Base-by-base conservation (phyloP, 805 yeast species). In the Metschnikowia proteae region DNA sequence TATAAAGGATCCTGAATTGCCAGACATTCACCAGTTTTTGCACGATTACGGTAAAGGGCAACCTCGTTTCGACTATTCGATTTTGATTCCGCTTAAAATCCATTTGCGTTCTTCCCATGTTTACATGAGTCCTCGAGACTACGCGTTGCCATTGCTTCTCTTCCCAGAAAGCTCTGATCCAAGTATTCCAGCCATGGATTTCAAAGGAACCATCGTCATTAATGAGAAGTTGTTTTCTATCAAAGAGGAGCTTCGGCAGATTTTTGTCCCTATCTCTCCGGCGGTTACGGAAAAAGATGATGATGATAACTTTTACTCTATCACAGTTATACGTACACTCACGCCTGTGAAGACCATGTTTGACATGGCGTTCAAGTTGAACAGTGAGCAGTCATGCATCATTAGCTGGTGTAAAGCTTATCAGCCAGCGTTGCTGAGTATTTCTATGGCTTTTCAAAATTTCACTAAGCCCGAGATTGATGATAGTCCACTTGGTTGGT, bases 391-490 rank as follows among this genome's bases (percentile, higher is more conserved):
- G 17, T 75, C 84, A 3, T 76, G 84, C 13, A 66, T 74, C 39
- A 66, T 84, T 3, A 75, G 83, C 11, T 84, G 88, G 88, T 79
- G 86, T 43, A 79, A 82, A 49, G 73, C 87, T 0, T 68, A 81
- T 40, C 84, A 75, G 53, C 81, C 88, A 0, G 84, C 83, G 3
- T 66, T 82, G 32, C 76, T 75, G 59, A 75, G 83, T 26, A 78
- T 82, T 1, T 57, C 61, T 49, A 47, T 61, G 39, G 73, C 76
- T 0, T 64, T 73, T 40, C 75, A 71, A 43, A 73, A 73, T 44
- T 72, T 73, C 48, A 71, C 76, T n/a, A 73, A 73, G 46, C 78
- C 78, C 0, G 65, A 62, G 26, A 64, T 72, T 23, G 78, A 73
- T 48, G 75, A 72, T 47, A 67, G 74, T 57, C 77, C 77, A 0